These are phyloP conservation scores for Chlorella sp. DNA, from an alignment of 139 green algal genomes.

Conservation along the genomic window DNA sequence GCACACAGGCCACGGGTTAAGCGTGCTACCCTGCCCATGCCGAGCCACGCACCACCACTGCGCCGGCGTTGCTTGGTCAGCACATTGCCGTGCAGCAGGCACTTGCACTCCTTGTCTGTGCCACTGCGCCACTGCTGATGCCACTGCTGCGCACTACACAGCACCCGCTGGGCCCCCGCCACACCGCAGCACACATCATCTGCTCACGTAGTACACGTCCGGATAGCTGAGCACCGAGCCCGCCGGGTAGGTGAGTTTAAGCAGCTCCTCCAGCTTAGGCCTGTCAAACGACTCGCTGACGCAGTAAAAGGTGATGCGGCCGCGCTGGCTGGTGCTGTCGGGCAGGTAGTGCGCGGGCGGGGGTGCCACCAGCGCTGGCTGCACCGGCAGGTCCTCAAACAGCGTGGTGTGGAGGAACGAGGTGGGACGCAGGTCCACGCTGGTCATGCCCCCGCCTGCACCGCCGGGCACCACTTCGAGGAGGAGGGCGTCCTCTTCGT, in stretches of 20 bases:
- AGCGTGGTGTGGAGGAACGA: neutral
- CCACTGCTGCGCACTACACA: no score
- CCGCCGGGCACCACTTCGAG: no score
- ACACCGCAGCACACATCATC: neutral
- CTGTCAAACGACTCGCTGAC: constrained; percentile 44
- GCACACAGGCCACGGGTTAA: neutral
- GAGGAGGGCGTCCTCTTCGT: neutral
- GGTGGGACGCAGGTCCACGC: no score
- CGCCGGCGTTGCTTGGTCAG: no score
- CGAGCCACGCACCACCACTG: no score
- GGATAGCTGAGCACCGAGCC: constrained; percentile 36
- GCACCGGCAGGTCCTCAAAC: constrained; percentile 17
- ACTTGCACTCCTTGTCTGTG: no score
- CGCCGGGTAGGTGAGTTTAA: constrained; percentile 26
- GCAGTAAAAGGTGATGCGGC: constrained; percentile 48
- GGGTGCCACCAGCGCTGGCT: constrained; percentile 1
- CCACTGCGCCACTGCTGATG: no score
- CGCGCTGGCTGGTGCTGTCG: constrained; percentile 1
- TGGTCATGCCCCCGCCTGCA: no score
- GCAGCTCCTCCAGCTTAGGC: constrained; percentile 48
- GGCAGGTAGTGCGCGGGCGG: neutral
- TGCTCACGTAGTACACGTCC: constrained; percentile 34
- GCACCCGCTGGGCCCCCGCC: no score
- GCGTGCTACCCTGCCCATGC: no score
- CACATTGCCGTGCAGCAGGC: no score